Conservation (phyloP, 148 eudicot genomes). For the Chenopodium album region DNA sequence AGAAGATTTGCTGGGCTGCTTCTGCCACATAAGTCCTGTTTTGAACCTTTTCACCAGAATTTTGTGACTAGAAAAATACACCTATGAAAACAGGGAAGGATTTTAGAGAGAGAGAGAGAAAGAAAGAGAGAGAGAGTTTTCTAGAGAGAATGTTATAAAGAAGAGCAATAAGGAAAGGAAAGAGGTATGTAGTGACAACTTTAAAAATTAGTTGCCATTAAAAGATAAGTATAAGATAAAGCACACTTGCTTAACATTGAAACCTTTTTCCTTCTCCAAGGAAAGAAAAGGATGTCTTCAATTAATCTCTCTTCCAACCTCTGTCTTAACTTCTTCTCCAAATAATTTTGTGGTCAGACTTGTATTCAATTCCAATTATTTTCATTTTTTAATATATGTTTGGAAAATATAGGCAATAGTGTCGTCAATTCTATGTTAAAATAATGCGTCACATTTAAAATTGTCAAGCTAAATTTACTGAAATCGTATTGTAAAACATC, state of each 20-base stretch:
- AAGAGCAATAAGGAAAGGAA: not conserved
- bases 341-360: not conserved
- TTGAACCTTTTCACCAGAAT: not conserved
- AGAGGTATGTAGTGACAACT: not conserved
- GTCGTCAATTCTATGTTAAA: not conserved
- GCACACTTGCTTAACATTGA: slow-evolving; percentile 45
- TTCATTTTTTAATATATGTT: too few species aligned
- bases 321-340: slow-evolving; percentile 6
- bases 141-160: slow-evolving; percentile 20
- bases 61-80: not conserved
- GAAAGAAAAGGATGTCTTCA: slow-evolving; percentile 57
- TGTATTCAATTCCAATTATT: not conserved
- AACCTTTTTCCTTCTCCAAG: slow-evolving; percentile 38
- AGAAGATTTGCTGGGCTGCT: slow-evolving; percentile 46
- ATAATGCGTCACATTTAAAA: not conserved
- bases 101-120: not conserved
- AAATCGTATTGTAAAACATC: too few species aligned
- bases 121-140: slow-evolving; percentile 1
- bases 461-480: not conserved
- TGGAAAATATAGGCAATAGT: too few species aligned
- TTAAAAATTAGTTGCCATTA: slow-evolving; percentile 18
- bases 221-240: slow-evolving; percentile 18
- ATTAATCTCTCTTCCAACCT: slow-evolving; percentile 19
- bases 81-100: not conserved
- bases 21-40: slow-evolving; percentile 57